Conservation (phyloP, 805 yeast genomes). For the Metschnikowia cubensis region DNA sequence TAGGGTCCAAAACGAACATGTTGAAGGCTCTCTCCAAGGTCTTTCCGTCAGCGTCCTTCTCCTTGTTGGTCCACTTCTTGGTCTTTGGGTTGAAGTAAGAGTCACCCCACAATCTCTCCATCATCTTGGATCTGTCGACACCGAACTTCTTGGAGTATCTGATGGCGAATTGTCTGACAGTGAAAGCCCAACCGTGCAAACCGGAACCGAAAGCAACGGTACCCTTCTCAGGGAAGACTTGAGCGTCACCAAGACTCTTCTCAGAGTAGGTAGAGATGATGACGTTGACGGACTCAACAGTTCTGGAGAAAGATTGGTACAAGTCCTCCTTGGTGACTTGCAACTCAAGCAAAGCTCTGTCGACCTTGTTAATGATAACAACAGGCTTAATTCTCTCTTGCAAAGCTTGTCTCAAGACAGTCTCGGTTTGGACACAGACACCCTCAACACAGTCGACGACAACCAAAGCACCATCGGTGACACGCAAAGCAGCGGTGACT, state of each 20-base stretch:
- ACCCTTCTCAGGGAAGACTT: constrained; percentile 98
- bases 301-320: constrained; percentile 97
- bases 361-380: constrained; percentile 97
- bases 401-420: constrained; percentile 97
- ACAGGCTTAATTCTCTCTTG: constrained; percentile 99
- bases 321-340: constrained; percentile 98
- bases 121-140: constrained; percentile 97
- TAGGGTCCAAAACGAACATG: constrained; percentile 98
- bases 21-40: constrained; percentile 98
- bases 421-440: constrained; percentile 99
- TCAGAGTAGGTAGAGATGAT: constrained; percentile 94
- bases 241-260: constrained; percentile 87
- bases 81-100: constrained; percentile 99
- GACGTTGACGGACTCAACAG: constrained; percentile 99
- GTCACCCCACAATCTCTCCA: constrained; percentile 99
- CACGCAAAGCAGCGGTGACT: constrained; percentile 99
- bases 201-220: constrained; percentile 99
- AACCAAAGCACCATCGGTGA: constrained; percentile 99
- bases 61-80: constrained; percentile 98
- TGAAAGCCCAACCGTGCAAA: constrained; percentile 99
- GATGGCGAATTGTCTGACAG: constrained; percentile 96
- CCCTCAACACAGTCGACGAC: constrained; percentile 99
- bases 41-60: constrained; percentile 93
- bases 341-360: constrained; percentile 98
- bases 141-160: constrained; percentile 99